A percentile compares a stretch with the other conserved stretches of the same genome.
Evolutionary conservation across 768 basidiomycete genomes (phyloP).

Genomic region (Suillus lakei): DNA sequence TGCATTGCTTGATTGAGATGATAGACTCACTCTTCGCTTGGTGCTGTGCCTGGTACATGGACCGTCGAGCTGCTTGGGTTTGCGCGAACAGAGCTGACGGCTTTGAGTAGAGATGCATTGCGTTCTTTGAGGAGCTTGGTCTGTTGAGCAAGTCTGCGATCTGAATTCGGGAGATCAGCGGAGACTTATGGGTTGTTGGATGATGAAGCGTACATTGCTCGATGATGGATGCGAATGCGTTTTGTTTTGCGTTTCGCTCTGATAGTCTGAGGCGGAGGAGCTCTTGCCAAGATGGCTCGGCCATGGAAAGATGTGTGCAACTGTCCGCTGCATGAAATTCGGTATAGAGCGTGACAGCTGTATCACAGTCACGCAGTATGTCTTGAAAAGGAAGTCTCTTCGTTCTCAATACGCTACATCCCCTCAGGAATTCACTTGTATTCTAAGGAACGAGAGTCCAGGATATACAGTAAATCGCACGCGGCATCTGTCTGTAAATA

Average conservation of each 20-base stretch:
- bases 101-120: slow-evolving; percentile 86
- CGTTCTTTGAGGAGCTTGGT: slow-evolving; percentile 91
- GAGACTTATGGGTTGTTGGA: slow-evolving; percentile 14
- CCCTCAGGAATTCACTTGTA: not conserved
- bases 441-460: not conserved
- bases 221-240: slow-evolving; percentile 82
- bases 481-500: too few relatives aligned
- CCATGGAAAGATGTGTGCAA: slow-evolving; percentile 50
- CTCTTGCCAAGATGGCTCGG: slow-evolving; percentile 87
- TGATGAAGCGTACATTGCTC: slow-evolving; percentile 72
- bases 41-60: slow-evolving; percentile 55
- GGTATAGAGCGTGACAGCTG: not conserved
- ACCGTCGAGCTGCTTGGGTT: slow-evolving; percentile 68
- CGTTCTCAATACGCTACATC: not conserved
- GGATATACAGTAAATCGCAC: too few relatives aligned
- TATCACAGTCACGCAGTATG: not conserved
- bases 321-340: not conserved
- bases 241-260: slow-evolving; percentile 83
- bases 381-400: not conserved
- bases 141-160: slow-evolving; percentile 90
- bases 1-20: not conserved
- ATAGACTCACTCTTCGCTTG: slow-evolving; percentile 68
- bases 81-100: slow-evolving; percentile 72
- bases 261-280: slow-evolving; percentile 76
- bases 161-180: slow-evolving; percentile 36